Percentiles rank a stretch among this genome's conserved stretches.
Conservation (phyloP, 1,139 yeast genomes). For the Suzukiozyma palmioleophila region DNA sequence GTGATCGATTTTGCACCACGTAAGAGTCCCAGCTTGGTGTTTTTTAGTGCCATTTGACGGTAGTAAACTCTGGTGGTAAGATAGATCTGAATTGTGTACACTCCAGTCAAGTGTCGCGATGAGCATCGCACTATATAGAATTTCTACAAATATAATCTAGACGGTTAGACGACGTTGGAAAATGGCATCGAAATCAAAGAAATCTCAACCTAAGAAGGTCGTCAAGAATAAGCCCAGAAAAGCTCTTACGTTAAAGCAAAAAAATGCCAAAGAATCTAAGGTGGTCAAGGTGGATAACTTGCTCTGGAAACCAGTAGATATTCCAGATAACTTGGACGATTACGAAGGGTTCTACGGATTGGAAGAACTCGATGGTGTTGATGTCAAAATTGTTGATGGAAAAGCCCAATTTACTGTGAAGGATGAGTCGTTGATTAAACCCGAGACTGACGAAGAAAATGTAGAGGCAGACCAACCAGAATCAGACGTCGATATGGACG, state of each 20-base stretch:
- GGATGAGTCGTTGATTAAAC: slow-evolving; percentile 26
- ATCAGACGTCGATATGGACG: slow-evolving; percentile 10
- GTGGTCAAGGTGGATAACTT: slow-evolving; percentile 49
- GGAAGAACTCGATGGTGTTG: slow-evolving; percentile 93
- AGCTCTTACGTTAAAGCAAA: slow-evolving; percentile 29
- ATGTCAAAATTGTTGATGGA: slow-evolving; percentile 65
- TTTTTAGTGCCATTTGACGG: slow-evolving; percentile 9
- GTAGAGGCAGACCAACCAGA: slow-evolving; percentile 12
- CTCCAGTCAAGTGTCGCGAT: background rate
- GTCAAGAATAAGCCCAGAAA: slow-evolving; percentile 13
- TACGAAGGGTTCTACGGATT: slow-evolving; percentile 88
- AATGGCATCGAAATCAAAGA: slow-evolving; percentile 3
- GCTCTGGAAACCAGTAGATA: slow-evolving; percentile 76
- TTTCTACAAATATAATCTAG: background rate
- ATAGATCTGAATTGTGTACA: background rate
- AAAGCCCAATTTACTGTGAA: slow-evolving; percentile 56
- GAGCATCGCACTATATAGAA: slow-evolving; percentile 2
- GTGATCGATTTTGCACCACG: slow-evolving; percentile 30
- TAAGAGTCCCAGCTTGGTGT: slow-evolving; percentile 16
- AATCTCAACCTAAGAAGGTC: slow-evolving; percentile 7
- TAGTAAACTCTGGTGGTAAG: background rate
- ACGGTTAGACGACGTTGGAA: background rate
- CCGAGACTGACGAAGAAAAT: slow-evolving; percentile 11
- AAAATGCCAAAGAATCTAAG: slow-evolving; percentile 30
- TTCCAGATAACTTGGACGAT: slow-evolving; percentile 81